Evolutionary conservation across 495 filamentous ascomycete genomes (phyloP).

Genomic region (Hapsidospora chrysogenum): DNA sequence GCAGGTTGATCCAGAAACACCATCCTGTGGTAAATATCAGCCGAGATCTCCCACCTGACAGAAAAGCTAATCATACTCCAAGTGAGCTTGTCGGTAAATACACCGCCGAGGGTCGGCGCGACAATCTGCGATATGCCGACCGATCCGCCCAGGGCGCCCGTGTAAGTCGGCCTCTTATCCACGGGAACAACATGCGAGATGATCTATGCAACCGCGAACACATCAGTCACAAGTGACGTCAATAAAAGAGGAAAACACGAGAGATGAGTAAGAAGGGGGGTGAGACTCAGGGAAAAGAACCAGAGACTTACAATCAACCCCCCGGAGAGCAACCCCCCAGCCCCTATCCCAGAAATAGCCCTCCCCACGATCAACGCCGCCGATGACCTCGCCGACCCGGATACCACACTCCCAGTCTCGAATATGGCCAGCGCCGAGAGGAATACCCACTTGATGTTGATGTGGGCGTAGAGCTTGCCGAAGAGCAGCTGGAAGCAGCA

Average conservation of each 20-base stretch:
- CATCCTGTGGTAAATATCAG: slow-evolving; percentile 1
- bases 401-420: slow-evolving; percentile 32
- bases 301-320: slow-evolving; percentile 10
- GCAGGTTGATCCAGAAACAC: slow-evolving; percentile 57
- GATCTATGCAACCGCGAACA: slow-evolving; percentile 6
- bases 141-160: slow-evolving; percentile 22
- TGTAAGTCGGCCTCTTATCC: slow-evolving; percentile 17
- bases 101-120: slow-evolving; percentile 45
- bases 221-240: background rate
- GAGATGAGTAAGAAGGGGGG: too few relatives aligned
- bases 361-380: slow-evolving; percentile 35
- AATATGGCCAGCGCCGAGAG: slow-evolving; percentile 21
- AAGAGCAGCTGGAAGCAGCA: slow-evolving; percentile 32
- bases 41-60: background rate
- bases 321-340: slow-evolving; percentile 21
- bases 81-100: slow-evolving; percentile 25
- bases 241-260: background rate
- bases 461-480: slow-evolving; percentile 33
- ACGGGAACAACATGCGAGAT: slow-evolving; percentile 16
- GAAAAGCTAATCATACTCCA: slow-evolving; percentile 31
- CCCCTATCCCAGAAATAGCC: slow-evolving; percentile 34
- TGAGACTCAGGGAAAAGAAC: too few relatives aligned
- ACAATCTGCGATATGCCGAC: slow-evolving; percentile 54
- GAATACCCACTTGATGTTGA: slow-evolving; percentile 24
- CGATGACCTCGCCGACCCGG: slow-evolving; percentile 28